Conservation (phyloP, 1,284 basidiomycete species). For the Microbotryum scabiosae region DNA sequence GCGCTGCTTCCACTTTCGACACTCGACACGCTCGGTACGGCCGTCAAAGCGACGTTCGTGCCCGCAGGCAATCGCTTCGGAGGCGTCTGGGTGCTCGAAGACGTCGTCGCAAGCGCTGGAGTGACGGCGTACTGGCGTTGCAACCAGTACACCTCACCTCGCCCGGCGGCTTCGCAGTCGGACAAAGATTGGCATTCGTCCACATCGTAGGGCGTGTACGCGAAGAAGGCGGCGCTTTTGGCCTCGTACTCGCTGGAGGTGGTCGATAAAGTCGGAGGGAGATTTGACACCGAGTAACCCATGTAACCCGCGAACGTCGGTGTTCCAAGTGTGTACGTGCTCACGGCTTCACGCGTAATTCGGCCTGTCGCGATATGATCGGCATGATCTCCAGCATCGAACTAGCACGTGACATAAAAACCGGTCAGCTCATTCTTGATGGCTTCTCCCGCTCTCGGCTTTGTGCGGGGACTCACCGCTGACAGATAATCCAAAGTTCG, state of each 20-base stretch:
- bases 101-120: background rate
- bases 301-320: conserved; percentile 17
- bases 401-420: background rate
- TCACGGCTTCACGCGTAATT: conserved; percentile 7
- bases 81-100: background rate
- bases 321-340: conserved; percentile 1
- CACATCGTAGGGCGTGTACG: conserved; percentile 24
- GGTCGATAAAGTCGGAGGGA: conserved; percentile 19
- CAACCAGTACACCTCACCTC: conserved; percentile 25
- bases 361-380: conserved; percentile 25
- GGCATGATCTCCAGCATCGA: conserved; percentile 28
- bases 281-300: conserved; percentile 7
- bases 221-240: conserved; percentile 23
- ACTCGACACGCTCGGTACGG: background rate
- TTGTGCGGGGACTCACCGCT: too few species aligned
- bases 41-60: conserved; percentile 4
- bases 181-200: conserved; percentile 18
- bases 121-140: conserved; percentile 22
- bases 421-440: too few species aligned
- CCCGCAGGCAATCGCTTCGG: background rate
- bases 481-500: conserved; percentile 24
- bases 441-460: too few species aligned
- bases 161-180: conserved; percentile 10
- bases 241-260: conserved; percentile 7
- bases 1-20: too few species aligned